Percentiles rank a stretch among this genome's conserved stretches.
These are phyloP conservation scores for Aspergillus spinulosporus DNA, from an alignment of 2,329 filamentous ascomycete species.

Conservation along the genomic window DNA sequence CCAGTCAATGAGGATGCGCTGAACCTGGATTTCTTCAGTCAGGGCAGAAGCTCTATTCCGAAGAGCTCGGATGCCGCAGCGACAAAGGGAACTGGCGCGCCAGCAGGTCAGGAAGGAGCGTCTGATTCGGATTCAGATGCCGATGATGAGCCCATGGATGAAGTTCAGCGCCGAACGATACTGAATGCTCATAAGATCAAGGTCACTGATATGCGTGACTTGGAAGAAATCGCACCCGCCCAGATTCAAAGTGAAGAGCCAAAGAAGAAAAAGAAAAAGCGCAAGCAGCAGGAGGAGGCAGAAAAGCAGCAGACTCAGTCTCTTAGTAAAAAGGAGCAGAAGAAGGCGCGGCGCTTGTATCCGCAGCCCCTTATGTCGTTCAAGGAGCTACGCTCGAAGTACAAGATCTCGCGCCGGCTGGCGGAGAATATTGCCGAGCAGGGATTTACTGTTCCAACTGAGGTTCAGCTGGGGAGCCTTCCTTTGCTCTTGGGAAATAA, in stretches of 20 bases:
- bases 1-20: conserved; percentile 26
- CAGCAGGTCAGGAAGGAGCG: conserved; percentile 25
- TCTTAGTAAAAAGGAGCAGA: conserved; percentile 51
- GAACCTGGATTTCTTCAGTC: conserved; percentile 41
- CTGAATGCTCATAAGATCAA: conserved; percentile 82
- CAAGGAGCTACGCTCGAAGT: conserved; percentile 66
- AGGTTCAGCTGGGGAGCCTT: conserved; percentile 85
- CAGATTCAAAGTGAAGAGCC: conserved; percentile 37
- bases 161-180: conserved; percentile 71
- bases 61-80: conserved; percentile 15
- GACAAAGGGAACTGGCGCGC: conserved; percentile 20
- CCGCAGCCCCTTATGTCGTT: conserved; percentile 81
- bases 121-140: conserved; percentile 27
- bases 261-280: conserved; percentile 58
- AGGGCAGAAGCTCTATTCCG: conserved; percentile 29
- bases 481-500: conserved; percentile 67
- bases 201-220: conserved; percentile 69
- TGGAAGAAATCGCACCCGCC: conserved; percentile 36
- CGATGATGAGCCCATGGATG: conserved; percentile 51
- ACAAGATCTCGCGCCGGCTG: conserved; percentile 71
- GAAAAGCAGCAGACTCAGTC: conserved; percentile 26
- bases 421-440: conserved; percentile 79
- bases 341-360: conserved; percentile 60
- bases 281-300: conserved; percentile 41
- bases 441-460: conserved; percentile 83